Evolutionary conservation across 495 filamentous ascomycete genomes (phyloP).

Genomic region (Xylaria intraflava): DNA sequence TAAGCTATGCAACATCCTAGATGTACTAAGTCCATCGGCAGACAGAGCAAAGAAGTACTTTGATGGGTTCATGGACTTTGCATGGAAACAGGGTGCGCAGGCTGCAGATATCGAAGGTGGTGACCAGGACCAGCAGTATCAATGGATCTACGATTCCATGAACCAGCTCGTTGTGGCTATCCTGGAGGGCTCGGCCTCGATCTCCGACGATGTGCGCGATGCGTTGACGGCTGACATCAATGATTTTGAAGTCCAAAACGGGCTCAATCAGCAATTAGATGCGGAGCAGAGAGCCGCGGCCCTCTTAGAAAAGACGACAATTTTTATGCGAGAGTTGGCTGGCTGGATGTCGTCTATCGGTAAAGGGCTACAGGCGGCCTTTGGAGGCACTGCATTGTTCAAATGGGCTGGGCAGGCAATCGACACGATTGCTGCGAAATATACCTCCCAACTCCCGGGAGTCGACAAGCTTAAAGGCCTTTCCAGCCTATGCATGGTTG

Average conservation of each 20-base stretch:
- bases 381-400: neutral
- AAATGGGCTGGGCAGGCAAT: constrained; percentile 1
- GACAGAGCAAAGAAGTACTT: neutral
- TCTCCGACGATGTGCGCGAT: neutral
- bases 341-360: neutral
- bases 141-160: neutral
- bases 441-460: neutral
- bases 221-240: neutral
- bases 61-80: neutral
- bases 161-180: neutral
- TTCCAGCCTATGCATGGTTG: neutral
- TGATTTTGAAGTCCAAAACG: neutral
- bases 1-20: neutral
- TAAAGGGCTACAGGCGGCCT: neutral
- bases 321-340: neutral
- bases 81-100: neutral
- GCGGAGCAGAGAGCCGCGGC: neutral
- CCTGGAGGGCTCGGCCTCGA: neutral
- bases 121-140: neutral
- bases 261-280: neutral
- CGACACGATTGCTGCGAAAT: neutral
- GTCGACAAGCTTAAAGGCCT: neutral
- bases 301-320: neutral
- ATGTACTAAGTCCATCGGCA: neutral
- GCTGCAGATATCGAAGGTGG: neutral